These are phyloP conservation scores for Xerocomellus dryophilus DNA, from an alignment of 768 basidiomycete species.

Conservation along the genomic window DNA sequence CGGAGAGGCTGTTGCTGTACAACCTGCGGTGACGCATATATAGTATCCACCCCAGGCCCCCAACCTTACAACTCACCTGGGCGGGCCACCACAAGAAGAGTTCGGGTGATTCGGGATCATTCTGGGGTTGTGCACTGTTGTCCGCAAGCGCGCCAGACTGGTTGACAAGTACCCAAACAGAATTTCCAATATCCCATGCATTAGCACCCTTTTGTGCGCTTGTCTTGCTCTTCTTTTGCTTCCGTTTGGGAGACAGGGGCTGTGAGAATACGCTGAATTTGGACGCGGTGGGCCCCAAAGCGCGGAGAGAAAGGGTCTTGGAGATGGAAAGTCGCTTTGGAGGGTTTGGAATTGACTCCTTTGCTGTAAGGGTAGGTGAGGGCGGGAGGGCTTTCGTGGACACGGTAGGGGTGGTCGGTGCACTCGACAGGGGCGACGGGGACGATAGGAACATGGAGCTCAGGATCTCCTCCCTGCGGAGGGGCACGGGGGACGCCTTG, in stretches of 20 bases:
- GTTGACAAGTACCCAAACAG: slow-evolving; percentile 56
- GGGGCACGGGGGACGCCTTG: slow-evolving; percentile 17
- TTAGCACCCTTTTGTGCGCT: not conserved
- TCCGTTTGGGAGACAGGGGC: slow-evolving; percentile 21
- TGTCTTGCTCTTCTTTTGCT: slow-evolving; percentile 15
- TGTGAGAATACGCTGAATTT: slow-evolving; percentile 16
- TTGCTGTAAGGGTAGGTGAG: slow-evolving; percentile 8
- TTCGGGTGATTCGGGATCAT: slow-evolving; percentile 17
- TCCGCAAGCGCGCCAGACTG: slow-evolving; percentile 36
- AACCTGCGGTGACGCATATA: slow-evolving; percentile 15
- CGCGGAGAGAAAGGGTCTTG: slow-evolving; percentile 12
- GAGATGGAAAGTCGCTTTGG: slow-evolving; percentile 9
- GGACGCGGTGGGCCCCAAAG: slow-evolving; percentile 7
- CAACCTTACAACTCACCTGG: slow-evolving; percentile 41
- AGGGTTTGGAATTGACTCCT: not conserved
- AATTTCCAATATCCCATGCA: slow-evolving; percentile 33
- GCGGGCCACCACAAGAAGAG: slow-evolving; percentile 68
- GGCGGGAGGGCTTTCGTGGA: slow-evolving; percentile 17
- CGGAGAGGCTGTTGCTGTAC: slow-evolving; percentile 28
- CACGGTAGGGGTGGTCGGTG: slow-evolving; percentile 15
- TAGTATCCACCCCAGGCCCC: not conserved
- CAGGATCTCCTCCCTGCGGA: slow-evolving; percentile 9
- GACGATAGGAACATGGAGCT: slow-evolving; percentile 13
- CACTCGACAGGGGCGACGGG: slow-evolving; percentile 28
- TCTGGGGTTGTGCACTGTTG: slow-evolving; percentile 23